A percentile compares a stretch with the other conserved stretches of the same genome.
Evolutionary conservation across 2,329 filamentous ascomycete genomes (phyloP).

Genomic region (Fusarium proliferatum): DNA sequence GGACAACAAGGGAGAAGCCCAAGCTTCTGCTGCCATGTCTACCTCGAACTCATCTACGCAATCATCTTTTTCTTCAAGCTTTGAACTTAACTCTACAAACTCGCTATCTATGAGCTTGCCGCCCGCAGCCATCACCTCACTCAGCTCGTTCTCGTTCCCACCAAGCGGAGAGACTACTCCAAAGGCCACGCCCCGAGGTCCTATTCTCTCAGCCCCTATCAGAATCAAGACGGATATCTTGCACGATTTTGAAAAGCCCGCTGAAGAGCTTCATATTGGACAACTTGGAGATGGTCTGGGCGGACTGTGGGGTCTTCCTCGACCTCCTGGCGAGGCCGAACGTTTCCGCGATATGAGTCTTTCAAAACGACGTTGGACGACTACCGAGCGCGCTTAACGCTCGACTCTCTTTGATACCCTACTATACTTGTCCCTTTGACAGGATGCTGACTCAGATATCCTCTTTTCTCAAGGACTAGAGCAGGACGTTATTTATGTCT

Average conservation of each 20-base stretch:
- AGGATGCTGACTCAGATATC: slow-evolving; percentile 24
- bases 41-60: slow-evolving; percentile 24
- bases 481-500: slow-evolving; percentile 16
- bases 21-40: background rate
- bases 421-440: slow-evolving; percentile 7
- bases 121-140: slow-evolving; percentile 34
- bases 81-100: slow-evolving; percentile 32
- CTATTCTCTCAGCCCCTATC: slow-evolving; percentile 51
- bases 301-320: slow-evolving; percentile 59
- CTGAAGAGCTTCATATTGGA: slow-evolving; percentile 48
- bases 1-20: slow-evolving; percentile 17
- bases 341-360: slow-evolving; percentile 57
- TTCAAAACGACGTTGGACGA: slow-evolving; percentile 66
- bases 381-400: slow-evolving; percentile 57
- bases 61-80: slow-evolving; percentile 21
- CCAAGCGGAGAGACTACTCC: slow-evolving; percentile 31
- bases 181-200: slow-evolving; percentile 40
- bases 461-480: slow-evolving; percentile 3
- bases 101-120: slow-evolving; percentile 37
- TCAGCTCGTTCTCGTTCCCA: slow-evolving; percentile 36
- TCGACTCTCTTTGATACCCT: slow-evolving; percentile 7
- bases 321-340: slow-evolving; percentile 59
- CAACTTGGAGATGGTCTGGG: slow-evolving; percentile 53
- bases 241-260: slow-evolving; percentile 44
- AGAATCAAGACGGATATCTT: slow-evolving; percentile 49